Evolutionary conservation across 2,329 filamentous ascomycete genomes (phyloP).

Genomic region (Xylaria sp.): DNA sequence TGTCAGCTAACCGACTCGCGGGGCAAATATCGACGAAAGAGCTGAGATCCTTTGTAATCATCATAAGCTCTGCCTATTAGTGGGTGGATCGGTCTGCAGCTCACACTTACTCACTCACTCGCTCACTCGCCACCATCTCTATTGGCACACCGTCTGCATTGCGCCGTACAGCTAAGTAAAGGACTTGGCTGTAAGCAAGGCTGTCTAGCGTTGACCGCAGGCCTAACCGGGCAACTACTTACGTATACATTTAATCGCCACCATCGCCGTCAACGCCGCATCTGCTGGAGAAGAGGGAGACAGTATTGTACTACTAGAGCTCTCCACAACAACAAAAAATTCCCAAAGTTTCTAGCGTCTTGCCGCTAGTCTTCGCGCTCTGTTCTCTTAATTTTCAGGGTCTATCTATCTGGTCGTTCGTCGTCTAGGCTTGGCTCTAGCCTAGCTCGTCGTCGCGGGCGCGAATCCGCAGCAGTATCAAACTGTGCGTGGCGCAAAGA

Average conservation of each 20-base stretch:
- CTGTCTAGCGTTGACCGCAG: constrained; percentile 34
- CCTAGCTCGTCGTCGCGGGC: not conserved
- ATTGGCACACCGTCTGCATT: constrained; percentile 27
- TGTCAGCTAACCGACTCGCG: constrained; percentile 7
- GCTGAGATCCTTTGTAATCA: not conserved
- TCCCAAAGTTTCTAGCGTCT: constrained; percentile 7
- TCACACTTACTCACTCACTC: too few species aligned
- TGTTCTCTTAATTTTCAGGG: constrained; percentile 1
- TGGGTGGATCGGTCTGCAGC: constrained; percentile 20
- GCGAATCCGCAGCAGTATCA: not conserved
- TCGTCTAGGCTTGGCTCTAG: constrained; percentile 9
- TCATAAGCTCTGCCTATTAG: not conserved
- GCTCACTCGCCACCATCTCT: not conserved
- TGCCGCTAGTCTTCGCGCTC: not conserved
- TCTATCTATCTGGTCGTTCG: not conserved
- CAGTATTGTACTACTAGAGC: not conserved
- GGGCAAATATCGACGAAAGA: not conserved
- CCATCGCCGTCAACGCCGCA: constrained; percentile 11
- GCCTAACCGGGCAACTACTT: not conserved
- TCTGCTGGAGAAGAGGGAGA: constrained; percentile 1
- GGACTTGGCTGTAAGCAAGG: constrained; percentile 37
- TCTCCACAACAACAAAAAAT: constrained; percentile 4
- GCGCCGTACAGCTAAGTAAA: constrained; percentile 32
- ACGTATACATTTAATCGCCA: constrained; percentile 9
- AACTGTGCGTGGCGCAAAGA: constrained; percentile 5